Base-by-base conservation (phyloP, 1,284 basidiomycete species). In the Puccinia horiana region DNA sequence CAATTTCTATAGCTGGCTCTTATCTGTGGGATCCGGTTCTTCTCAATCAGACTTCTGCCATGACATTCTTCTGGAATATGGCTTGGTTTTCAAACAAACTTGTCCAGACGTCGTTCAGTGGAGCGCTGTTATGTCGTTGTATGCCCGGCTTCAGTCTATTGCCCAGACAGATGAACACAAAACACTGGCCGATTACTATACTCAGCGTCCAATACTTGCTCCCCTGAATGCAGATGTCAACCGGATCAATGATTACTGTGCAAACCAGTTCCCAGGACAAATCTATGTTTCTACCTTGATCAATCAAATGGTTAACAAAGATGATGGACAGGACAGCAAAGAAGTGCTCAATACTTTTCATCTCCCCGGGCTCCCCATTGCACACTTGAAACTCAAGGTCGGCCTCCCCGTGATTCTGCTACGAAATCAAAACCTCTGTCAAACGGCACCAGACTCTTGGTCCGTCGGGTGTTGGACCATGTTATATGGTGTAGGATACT, bases 391-490 rank as follows among this genome's bases (percentile, higher is more conserved):
- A 1, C 35, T 76, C 9, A 63, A 69, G 65, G 20, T 84, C 11
- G 87, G 85, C 8, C 83, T 85, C 70, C 87, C 88, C 2, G 35
- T 89, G 0, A 88, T 88, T 23, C 82, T 88, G 0, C 83, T 89
- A 0, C 85, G 86, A 3, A 89, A 88, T 70, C 83, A 88, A 0
- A 83, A 83, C 40, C 49, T 54, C 20, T 54, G 49, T 54, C 49
- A 11, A 54, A 54, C 23, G 49, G 49, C 9, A 54, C 49, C 9
- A 14, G 49, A 85, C 86, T 56, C 42, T 75, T 0, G 73, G 84
- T 49, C 87, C 88, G 1, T 84, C 88, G 6, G 88, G 88, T 83
- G 88, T 89, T 85, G 87, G 88, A 0, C 87, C 86, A 0, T 69
- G 86, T 0, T 83, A 85, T 74, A 72, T 86, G 2, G 11, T 89